Conservation (phyloP, 257 asterid genomes). For the Thymus quinquecostatus region DNA sequence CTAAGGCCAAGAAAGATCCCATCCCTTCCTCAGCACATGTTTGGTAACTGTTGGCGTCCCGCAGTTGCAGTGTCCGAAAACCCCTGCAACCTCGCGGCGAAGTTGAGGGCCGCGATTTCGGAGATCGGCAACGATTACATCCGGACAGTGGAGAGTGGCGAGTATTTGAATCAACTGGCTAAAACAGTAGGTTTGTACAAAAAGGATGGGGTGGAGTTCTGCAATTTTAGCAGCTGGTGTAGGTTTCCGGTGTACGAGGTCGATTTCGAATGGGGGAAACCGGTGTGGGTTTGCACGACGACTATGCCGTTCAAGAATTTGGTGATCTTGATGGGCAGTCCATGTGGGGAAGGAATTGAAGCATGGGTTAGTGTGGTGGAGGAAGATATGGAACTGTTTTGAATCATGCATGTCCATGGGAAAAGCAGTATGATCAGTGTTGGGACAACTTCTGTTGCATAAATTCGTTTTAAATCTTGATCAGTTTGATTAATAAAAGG, state of each 20-base stretch:
- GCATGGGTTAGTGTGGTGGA: conserved; percentile 29
- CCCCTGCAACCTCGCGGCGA: not conserved
- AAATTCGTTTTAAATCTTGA: too few species aligned
- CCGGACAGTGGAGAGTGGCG: conserved; percentile 11
- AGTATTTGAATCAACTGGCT: conserved; percentile 8
- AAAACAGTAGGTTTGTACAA: not conserved
- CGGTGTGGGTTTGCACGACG: conserved; percentile 43
- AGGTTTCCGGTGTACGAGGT: conserved; percentile 42
- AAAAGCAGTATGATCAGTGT: too few species aligned
- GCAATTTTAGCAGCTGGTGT: conserved; percentile 48
- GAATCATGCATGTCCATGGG: not conserved
- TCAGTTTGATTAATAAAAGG: too few species aligned
- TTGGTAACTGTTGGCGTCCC: conserved; percentile 25
- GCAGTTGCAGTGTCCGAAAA: not conserved
- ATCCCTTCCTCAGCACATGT: not conserved
- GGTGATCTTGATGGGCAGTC: conserved; percentile 32
- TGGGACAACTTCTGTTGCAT: too few species aligned
- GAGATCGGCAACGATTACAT: conserved; percentile 1
- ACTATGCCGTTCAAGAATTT: conserved; percentile 30
- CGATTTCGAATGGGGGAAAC: conserved; percentile 61
- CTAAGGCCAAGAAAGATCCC: conserved; percentile 25
- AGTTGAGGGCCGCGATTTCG: conserved; percentile 19
- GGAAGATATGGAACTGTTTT: not conserved
- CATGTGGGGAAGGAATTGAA: conserved; percentile 41
- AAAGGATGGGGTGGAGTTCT: conserved; percentile 11